Evolutionary conservation across 164 flowering plant genomes (phyloP).

Genomic region (Protea cynaroides): DNA sequence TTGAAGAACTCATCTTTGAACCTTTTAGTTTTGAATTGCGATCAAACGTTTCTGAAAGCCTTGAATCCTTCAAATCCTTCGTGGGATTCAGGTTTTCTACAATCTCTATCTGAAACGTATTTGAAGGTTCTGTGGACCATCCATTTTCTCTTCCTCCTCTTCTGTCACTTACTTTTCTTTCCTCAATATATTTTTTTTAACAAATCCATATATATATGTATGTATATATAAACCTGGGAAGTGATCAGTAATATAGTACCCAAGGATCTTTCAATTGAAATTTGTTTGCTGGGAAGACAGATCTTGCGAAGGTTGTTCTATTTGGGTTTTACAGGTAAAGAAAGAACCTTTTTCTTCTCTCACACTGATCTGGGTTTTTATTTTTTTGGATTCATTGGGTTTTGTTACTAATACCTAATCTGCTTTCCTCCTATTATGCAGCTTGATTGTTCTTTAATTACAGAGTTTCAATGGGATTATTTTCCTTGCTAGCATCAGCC

Average conservation of each 20-base stretch:
- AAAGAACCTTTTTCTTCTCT: neutral
- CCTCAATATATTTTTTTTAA: too few relatives aligned
- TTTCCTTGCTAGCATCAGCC: constrained; percentile 31
- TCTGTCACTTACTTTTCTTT: too few relatives aligned
- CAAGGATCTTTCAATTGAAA: neutral
- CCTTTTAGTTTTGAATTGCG: too few relatives aligned
- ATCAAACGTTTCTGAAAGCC: too few relatives aligned
- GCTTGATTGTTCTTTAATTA: constrained; percentile 6
- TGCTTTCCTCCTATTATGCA: constrained; percentile 4
- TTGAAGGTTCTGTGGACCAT: too few relatives aligned
- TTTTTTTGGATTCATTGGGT: neutral
- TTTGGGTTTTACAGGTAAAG: neutral
- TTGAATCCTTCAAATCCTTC: too few relatives aligned
- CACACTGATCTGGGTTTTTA: neutral
- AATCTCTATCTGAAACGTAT: too few relatives aligned
- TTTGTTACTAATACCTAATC: neutral
- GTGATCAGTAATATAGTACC: neutral
- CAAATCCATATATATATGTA: too few relatives aligned
- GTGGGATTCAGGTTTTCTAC: too few relatives aligned
- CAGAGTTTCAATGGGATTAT: constrained; percentile 32
- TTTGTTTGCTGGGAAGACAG: neutral
- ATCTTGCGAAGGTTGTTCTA: neutral
- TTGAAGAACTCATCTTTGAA: too few relatives aligned
- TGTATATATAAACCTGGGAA: neutral
- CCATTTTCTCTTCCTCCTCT: too few relatives aligned